These are phyloP conservation scores for Fragilariopsis cylindrus DNA, from an alignment of 108 stramenopile species.

Conservation along the genomic window DNA sequence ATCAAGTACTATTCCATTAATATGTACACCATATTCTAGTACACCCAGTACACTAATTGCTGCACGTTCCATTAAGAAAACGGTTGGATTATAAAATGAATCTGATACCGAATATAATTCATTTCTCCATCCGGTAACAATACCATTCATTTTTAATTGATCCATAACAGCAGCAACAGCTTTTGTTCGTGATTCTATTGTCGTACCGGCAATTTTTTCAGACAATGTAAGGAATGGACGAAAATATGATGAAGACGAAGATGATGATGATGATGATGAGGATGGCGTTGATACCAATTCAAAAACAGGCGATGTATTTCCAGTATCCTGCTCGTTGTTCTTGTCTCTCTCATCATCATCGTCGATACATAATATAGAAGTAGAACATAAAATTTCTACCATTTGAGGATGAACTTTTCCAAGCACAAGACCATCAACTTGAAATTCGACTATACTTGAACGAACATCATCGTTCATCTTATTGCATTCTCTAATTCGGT, in stretches of 20 bases:
- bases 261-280: too few species aligned
- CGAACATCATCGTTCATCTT: conserved; percentile 53
- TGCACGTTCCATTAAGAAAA: conserved; percentile 84
- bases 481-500: conserved; percentile 68
- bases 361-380: neutral
- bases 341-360: neutral
- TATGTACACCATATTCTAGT: conserved; percentile 70
- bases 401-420: conserved; percentile 60
- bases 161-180: conserved; percentile 64
- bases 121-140: conserved; percentile 84
- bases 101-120: conserved; percentile 73
- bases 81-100: conserved; percentile 58
- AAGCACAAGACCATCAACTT: conserved; percentile 54
- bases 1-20: conserved; percentile 72
- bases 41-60: conserved; percentile 72
- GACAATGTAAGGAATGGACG: conserved; percentile 40
- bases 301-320: conserved; percentile 23
- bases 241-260: neutral
- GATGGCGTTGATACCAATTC: conserved; percentile 8
- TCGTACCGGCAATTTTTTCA: conserved; percentile 40
- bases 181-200: conserved; percentile 53
- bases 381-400: conserved; percentile 51
- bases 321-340: too few species aligned
- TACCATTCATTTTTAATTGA: conserved; percentile 46
- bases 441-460: conserved; percentile 50